A percentile compares a stretch with the other conserved stretches of the same genome.
Evolutionary conservation across 1,139 yeast genomes (phyloP).

Genomic region (Saccharomyces hybrid): DNA sequence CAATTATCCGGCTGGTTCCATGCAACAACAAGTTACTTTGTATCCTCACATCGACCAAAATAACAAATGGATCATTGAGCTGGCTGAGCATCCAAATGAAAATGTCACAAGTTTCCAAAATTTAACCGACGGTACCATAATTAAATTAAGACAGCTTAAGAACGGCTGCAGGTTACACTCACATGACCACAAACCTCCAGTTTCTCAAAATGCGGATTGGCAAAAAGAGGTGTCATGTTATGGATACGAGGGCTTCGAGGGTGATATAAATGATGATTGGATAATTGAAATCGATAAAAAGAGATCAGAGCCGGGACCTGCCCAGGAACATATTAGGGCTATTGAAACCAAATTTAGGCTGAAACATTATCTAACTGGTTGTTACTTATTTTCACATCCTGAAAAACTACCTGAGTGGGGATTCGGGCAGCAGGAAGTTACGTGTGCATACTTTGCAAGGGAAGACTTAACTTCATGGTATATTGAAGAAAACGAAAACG

Average conservation of each 20-base stretch:
- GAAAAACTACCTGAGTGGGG: slow-evolving; percentile 93
- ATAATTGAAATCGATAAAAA: slow-evolving; percentile 74
- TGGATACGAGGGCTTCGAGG: slow-evolving; percentile 84
- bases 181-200: slow-evolving; percentile 93
- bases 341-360: slow-evolving; percentile 79
- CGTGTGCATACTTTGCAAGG: slow-evolving; percentile 79
- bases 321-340: slow-evolving; percentile 62
- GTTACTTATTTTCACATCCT: slow-evolving; percentile 80
- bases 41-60: slow-evolving; percentile 86
- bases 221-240: slow-evolving; percentile 91
- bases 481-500: slow-evolving; percentile 67
- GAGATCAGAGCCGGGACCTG: slow-evolving; percentile 48
- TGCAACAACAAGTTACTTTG: slow-evolving; percentile 88
- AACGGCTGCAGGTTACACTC: slow-evolving; percentile 85
- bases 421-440: slow-evolving; percentile 93
- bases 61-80: slow-evolving; percentile 70
- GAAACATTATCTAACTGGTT: slow-evolving; percentile 83
- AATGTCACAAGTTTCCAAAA: slow-evolving; percentile 50
- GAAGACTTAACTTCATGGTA: slow-evolving; percentile 76
- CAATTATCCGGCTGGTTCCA: slow-evolving; percentile 81
- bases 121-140: slow-evolving; percentile 67
- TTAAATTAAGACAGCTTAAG: slow-evolving; percentile 64
- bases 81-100: slow-evolving; percentile 28
- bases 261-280: slow-evolving; percentile 96
- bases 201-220: slow-evolving; percentile 80